Conservation (phyloP, 352 stramenopile species). For the Saprolegnia diclina region DNA sequence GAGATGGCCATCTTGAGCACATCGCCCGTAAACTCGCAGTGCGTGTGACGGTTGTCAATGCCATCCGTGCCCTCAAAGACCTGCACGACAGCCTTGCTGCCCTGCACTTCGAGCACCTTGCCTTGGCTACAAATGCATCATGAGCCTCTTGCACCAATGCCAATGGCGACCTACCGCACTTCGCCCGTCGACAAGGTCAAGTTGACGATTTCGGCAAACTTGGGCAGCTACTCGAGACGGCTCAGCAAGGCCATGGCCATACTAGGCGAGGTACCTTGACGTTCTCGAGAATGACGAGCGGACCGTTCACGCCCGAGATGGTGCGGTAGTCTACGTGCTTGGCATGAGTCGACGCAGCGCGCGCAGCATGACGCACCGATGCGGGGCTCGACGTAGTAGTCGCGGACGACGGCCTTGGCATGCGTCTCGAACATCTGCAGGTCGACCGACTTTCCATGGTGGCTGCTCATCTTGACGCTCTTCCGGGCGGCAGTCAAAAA, state of each 20-base stretch:
- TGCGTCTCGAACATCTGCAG: slow-evolving; percentile 63
- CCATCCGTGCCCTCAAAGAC: slow-evolving; percentile 99
- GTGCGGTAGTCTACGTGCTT: slow-evolving; percentile 88
- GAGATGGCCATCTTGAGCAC: slow-evolving; percentile 99
- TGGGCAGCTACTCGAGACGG: slow-evolving; percentile 67
- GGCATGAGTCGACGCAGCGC: background rate
- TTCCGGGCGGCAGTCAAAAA: slow-evolving; percentile 9
- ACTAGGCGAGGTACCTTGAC: slow-evolving; percentile 85
- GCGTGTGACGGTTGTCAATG: slow-evolving; percentile 98
- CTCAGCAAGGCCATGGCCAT: background rate
- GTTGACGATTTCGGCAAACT: slow-evolving; percentile 99
- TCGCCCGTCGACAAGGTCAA: slow-evolving; percentile 95
- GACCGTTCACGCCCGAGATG: slow-evolving; percentile 98
- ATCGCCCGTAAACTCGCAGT: slow-evolving; percentile 98
- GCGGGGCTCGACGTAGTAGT: slow-evolving; percentile 82
- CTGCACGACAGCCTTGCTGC: slow-evolving; percentile 92
- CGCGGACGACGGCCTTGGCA: slow-evolving; percentile 70
- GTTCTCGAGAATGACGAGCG: slow-evolving; percentile 98
- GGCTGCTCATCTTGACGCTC: slow-evolving; percentile 12
- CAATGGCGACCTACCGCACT: slow-evolving; percentile 66
- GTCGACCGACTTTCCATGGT: slow-evolving; percentile 23
- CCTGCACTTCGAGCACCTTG: slow-evolving; percentile 96
- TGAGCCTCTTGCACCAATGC: slow-evolving; percentile 31
- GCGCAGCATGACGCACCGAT: slow-evolving; percentile 44
- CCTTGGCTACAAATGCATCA: slow-evolving; percentile 37